Percentiles rank a stretch among this genome's conserved stretches.
These are phyloP conservation scores for Neonectria magnoliae DNA, from an alignment of 2,329 filamentous ascomycete species.

Conservation along the genomic window DNA sequence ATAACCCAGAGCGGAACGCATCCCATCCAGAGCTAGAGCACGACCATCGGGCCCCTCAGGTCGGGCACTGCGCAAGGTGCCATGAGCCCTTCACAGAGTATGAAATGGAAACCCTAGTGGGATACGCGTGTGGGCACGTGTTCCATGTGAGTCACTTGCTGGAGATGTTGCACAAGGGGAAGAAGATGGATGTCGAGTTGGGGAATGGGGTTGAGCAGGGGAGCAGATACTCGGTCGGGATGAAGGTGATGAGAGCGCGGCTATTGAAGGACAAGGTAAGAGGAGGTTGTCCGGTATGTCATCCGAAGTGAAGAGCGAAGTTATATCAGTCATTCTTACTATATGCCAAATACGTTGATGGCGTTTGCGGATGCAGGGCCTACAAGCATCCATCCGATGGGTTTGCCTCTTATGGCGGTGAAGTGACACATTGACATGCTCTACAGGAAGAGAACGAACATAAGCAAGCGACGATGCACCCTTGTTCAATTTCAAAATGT, in stretches of 20 bases:
- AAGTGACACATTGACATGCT: neutral
- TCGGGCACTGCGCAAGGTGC: slow-evolving; percentile 70
- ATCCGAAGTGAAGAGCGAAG: slow-evolving; percentile 33
- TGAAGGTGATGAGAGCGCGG: slow-evolving; percentile 88
- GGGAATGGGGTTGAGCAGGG: slow-evolving; percentile 54
- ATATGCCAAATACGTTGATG: slow-evolving; percentile 16
- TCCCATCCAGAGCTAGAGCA: slow-evolving; percentile 32
- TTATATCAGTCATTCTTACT: slow-evolving; percentile 22
- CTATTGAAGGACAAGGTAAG: slow-evolving; percentile 76
- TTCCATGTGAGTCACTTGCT: slow-evolving; percentile 81
- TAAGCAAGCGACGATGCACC: slow-evolving; percentile 4
- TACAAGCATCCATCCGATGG: neutral
- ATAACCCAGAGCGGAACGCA: slow-evolving; percentile 34
- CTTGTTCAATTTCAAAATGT: slow-evolving; percentile 36
- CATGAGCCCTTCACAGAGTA: slow-evolving; percentile 65
- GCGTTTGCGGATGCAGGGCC: slow-evolving; percentile 16
- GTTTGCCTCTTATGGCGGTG: neutral
- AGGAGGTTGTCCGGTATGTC: slow-evolving; percentile 72
- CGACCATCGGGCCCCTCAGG: slow-evolving; percentile 49
- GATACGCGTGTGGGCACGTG: slow-evolving; percentile 84
- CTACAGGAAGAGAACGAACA: neutral
- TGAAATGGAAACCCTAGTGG: slow-evolving; percentile 78
- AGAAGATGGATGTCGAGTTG: slow-evolving; percentile 58
- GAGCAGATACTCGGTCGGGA: slow-evolving; percentile 74
- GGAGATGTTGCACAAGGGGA: slow-evolving; percentile 58